phyloP scores from a whole-genome alignment of 192 early-diverging fungal genomes.

The Mortierella alpina region DNA sequence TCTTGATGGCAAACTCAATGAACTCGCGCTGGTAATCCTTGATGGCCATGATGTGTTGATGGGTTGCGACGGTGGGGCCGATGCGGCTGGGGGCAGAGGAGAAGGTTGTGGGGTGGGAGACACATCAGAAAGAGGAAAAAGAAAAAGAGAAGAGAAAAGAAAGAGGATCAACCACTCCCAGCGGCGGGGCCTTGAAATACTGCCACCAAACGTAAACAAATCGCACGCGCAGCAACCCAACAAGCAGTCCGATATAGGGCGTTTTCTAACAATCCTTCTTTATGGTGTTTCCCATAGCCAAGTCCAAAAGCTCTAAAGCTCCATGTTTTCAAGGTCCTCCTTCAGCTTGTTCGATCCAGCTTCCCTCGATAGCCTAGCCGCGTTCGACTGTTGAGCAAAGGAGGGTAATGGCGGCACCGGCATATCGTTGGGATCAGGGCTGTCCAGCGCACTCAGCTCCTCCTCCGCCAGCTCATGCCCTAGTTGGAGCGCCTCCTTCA shows the following conservation, averaged over 20 bases:
- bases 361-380: background rate
- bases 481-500: constrained; percentile 76
- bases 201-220: too few relatives aligned
- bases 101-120: constrained; percentile 7
- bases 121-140: constrained; percentile 29
- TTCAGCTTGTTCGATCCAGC: background rate
- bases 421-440: background rate
- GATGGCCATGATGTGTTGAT: constrained; percentile 51
- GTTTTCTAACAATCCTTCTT: too few relatives aligned
- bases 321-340: background rate
- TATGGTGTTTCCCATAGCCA: too few relatives aligned
- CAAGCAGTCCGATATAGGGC: too few relatives aligned
- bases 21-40: constrained; percentile 92
- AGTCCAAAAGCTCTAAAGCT: background rate
- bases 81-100: background rate
- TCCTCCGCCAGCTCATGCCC: constrained; percentile 65
- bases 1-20: constrained; percentile 89
- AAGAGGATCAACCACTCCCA: background rate
- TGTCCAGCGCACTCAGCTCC: constrained; percentile 36
- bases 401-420: constrained; percentile 34
- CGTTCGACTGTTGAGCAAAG: constrained; percentile 26
- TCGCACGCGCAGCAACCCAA: too few relatives aligned
- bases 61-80: background rate
- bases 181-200: too few relatives aligned
- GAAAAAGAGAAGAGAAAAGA: constrained; percentile 17